Conservation (phyloP, 2,329 filamentous ascomycete species). For the Fusarium protoensiforme region DNA sequence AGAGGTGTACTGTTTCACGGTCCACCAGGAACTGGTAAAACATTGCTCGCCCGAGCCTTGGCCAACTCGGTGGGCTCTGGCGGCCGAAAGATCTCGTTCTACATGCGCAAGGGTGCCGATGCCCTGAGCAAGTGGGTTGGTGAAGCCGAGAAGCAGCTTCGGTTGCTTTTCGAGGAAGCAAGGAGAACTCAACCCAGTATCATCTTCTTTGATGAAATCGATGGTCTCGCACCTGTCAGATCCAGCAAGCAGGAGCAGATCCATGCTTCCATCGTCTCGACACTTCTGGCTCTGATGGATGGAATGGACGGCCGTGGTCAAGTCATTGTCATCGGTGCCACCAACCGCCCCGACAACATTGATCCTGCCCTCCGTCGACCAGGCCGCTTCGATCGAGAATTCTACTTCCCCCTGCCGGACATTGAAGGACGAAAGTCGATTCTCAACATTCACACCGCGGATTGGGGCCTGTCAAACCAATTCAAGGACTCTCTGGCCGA, state of each 20-base stretch:
- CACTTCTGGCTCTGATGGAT: slow-evolving; percentile 93
- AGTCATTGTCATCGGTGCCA: slow-evolving; percentile 98
- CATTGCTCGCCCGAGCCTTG: slow-evolving; percentile 90
- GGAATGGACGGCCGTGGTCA: slow-evolving; percentile 98
- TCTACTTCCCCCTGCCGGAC: slow-evolving; percentile 95
- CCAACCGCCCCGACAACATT: slow-evolving; percentile 95
- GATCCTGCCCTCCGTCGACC: slow-evolving; percentile 95
- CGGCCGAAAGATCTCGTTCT: slow-evolving; percentile 96
- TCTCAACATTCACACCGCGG: slow-evolving; percentile 93
- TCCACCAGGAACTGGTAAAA: slow-evolving; percentile 97
- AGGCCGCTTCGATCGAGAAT: slow-evolving; percentile 95
- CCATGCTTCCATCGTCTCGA: slow-evolving; percentile 96
- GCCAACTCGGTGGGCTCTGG: slow-evolving; percentile 91
- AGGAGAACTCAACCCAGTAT: slow-evolving; percentile 97
- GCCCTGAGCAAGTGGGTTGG: slow-evolving; percentile 99
- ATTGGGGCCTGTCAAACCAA: slow-evolving; percentile 83
- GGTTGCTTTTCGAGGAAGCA: slow-evolving; percentile 94
- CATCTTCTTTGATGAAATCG: slow-evolving; percentile 99
- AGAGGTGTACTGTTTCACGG: slow-evolving; percentile 97
- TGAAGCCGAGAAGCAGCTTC: slow-evolving; percentile 94
- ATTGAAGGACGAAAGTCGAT: slow-evolving; percentile 84
- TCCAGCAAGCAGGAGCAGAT: slow-evolving; percentile 99
- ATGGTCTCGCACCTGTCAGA: slow-evolving; percentile 92
- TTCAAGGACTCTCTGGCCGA: slow-evolving; percentile 90
- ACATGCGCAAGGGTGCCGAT: slow-evolving; percentile 99